Base-by-base conservation (phyloP, 2,329 filamentous ascomycete species). In the Zymoseptoria passerinii region DNA sequence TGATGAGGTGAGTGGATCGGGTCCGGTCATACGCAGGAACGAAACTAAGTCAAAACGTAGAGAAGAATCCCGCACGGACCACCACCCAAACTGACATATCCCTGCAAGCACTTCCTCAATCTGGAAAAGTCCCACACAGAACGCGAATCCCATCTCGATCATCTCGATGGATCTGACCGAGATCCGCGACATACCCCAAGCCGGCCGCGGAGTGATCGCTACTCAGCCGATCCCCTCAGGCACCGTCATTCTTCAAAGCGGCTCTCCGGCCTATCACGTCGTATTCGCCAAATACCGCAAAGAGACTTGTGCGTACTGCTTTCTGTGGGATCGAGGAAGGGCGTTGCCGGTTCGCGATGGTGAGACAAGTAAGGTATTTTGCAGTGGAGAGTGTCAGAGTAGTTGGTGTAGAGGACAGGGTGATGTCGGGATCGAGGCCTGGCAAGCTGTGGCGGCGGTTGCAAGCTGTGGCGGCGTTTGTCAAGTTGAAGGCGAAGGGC, bases 251-350 rank as follows among this genome's bases (percentile, higher is more conserved):
- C 73, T 71, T 60, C 68, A 68, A 18, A 72, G 73, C 18, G 64
- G 68, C n/a, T 69, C 73, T 18, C 71, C 77, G 1, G 69, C 72
- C 3, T 67, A 75, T 1, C 71, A 71, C 28, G 74, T 79, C 19
- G 60, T 80, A 3, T 71, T 77, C 48, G 73, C 76, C 52, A 71
- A 77, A 53, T 79, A 79, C 64, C 70, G 75, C 8, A 75, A 76
- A 48, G 77, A 80, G 68, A 77, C 79, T 9, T 80, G 77, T 66
- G 76, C 73, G 0, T 68, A 74, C 27, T 80, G 77, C 65, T 79
- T 80, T 57, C 56, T 58, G 19, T 80, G 79, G 65, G 73, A 78
- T 28, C 68, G 73, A 20, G 77, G 77, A 1, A 70, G 75, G 2
- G 73, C 73, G 50, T 65, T 77, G 58, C 65, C 66, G 5, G 66